Conservation (phyloP, 2,329 filamentous ascomycete genomes). For the Pyrenophora seminiperda region DNA sequence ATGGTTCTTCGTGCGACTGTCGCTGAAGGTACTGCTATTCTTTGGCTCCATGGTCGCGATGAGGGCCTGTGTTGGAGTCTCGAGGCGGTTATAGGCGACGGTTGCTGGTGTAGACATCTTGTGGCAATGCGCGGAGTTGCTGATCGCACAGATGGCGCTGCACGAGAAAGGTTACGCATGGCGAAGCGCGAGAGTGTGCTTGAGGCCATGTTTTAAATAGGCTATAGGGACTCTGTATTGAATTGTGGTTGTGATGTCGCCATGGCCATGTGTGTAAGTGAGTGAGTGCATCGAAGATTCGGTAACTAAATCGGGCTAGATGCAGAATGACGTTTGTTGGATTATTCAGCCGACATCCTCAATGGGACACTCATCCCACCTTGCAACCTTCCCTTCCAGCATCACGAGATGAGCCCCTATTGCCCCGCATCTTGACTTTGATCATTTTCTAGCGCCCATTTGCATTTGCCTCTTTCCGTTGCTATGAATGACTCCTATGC, state of each 20-base stretch:
- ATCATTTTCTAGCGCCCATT: too few relatives aligned
- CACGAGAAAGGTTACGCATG: conserved; percentile 36
- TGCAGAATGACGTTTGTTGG: conserved; percentile 29
- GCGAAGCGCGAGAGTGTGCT: conserved; percentile 35
- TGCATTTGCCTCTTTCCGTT: too few relatives aligned
- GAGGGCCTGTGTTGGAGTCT: conserved; percentile 39
- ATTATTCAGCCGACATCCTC: conserved; percentile 13
- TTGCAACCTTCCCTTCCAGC: too few relatives aligned
- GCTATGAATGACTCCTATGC: too few relatives aligned
- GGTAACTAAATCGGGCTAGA: conserved; percentile 17
- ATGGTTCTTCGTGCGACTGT: conserved; percentile 66
- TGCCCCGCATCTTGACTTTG: too few relatives aligned
- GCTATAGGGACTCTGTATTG: not conserved
- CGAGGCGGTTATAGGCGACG: conserved; percentile 42
- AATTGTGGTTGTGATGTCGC: conserved; percentile 6
- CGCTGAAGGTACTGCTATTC: conserved; percentile 13
- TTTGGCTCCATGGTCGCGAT: conserved; percentile 32
- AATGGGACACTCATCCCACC: conserved; percentile 5
- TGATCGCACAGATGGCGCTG: conserved; percentile 29
- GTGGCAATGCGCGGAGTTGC: conserved; percentile 35
- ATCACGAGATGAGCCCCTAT: too few relatives aligned
- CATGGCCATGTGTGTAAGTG: conserved; percentile 19
- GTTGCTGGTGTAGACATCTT: conserved; percentile 44
- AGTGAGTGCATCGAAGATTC: conserved; percentile 15
- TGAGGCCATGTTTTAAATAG: conserved; percentile 31